Percentiles rank a stretch among this genome's conserved stretches.
phyloP scores from a whole-genome alignment of 805 yeast genomes.

The Kuraishia cidri region DNA sequence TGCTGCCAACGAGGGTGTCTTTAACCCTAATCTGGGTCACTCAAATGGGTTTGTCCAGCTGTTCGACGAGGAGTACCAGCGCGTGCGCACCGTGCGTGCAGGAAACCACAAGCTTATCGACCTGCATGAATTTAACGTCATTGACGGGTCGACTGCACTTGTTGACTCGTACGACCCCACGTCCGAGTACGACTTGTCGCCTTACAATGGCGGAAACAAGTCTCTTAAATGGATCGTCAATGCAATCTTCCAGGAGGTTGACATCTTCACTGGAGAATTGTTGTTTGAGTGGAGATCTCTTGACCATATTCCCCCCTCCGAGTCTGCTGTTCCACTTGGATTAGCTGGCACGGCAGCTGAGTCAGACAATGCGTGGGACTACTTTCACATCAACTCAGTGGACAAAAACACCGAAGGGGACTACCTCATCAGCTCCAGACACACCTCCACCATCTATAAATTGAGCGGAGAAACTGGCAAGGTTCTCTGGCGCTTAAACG shows the following conservation, averaged over 20 bases:
- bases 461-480: slow-evolving; percentile 25
- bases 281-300: slow-evolving; percentile 24
- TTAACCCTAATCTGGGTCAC: slow-evolving; percentile 14
- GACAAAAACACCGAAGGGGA: slow-evolving; percentile 25
- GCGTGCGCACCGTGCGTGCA: slow-evolving; percentile 21
- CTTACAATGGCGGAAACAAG: slow-evolving; percentile 15
- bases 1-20: slow-evolving; percentile 25
- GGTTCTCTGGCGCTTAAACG: slow-evolving; percentile 18
- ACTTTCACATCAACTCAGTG: slow-evolving; percentile 28
- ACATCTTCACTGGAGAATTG: slow-evolving; percentile 23
- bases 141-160: slow-evolving; percentile 20
- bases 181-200: slow-evolving; percentile 19
- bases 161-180: slow-evolving; percentile 24
- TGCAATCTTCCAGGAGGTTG: slow-evolving; percentile 25
- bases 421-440: slow-evolving; percentile 25
- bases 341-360: slow-evolving; percentile 24
- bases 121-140: slow-evolving; percentile 26
- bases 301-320: slow-evolving; percentile 23
- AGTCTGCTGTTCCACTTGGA: slow-evolving; percentile 22
- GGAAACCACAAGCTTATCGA: slow-evolving; percentile 23
- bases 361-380: slow-evolving; percentile 27
- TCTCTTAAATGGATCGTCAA: slow-evolving; percentile 25
- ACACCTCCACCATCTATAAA: slow-evolving; percentile 23
- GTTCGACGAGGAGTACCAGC: slow-evolving; percentile 19
- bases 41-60: slow-evolving; percentile 23